Evolutionary conservation across 2,329 filamentous ascomycete genomes (phyloP).

Genomic region (Diaporthe capsici): DNA sequence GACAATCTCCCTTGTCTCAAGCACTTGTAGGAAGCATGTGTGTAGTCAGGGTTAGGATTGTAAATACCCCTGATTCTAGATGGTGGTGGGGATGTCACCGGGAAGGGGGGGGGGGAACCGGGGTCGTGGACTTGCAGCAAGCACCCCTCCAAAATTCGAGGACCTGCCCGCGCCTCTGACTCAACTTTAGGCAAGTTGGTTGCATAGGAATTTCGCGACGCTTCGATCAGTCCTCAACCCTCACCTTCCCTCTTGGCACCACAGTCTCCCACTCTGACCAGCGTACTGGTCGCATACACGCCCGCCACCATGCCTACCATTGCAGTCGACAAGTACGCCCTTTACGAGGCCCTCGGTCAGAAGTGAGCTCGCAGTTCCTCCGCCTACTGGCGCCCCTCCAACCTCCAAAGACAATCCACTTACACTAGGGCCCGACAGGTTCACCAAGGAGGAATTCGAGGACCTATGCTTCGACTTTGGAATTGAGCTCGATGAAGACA

Average conservation of each 20-base stretch:
- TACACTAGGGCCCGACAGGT: slow-evolving; percentile 62
- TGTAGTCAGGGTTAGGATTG: neutral
- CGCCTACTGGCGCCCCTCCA: slow-evolving; percentile 23
- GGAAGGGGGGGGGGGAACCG: neutral
- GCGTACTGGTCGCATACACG: slow-evolving; percentile 19
- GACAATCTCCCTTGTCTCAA: neutral
- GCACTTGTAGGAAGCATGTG: neutral
- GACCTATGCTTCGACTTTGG: slow-evolving; percentile 98
- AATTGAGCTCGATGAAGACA: slow-evolving; percentile 98
- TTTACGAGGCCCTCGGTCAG: slow-evolving; percentile 92
- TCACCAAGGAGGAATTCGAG: slow-evolving; percentile 95
- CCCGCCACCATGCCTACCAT: slow-evolving; percentile 90
- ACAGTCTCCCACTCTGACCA: neutral
- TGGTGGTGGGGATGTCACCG: slow-evolving; percentile 2
- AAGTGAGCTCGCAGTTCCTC: slow-evolving; percentile 70
- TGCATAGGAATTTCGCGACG: slow-evolving; percentile 29
- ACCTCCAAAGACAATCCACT: slow-evolving; percentile 39
- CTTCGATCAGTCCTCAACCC: slow-evolving; percentile 18
- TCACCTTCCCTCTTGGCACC: slow-evolving; percentile 6
- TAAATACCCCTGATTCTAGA: neutral
- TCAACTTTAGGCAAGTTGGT: slow-evolving; percentile 32
- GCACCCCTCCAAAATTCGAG: slow-evolving; percentile 38
- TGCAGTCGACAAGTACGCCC: slow-evolving; percentile 93
- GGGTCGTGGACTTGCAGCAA: slow-evolving; percentile 14
- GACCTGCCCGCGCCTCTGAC: slow-evolving; percentile 33